Evolutionary conservation across 2,329 filamentous ascomycete species (phyloP), one percentile per base, ranked within the genome.

Genomic region (Bertia moriformis): DNA sequence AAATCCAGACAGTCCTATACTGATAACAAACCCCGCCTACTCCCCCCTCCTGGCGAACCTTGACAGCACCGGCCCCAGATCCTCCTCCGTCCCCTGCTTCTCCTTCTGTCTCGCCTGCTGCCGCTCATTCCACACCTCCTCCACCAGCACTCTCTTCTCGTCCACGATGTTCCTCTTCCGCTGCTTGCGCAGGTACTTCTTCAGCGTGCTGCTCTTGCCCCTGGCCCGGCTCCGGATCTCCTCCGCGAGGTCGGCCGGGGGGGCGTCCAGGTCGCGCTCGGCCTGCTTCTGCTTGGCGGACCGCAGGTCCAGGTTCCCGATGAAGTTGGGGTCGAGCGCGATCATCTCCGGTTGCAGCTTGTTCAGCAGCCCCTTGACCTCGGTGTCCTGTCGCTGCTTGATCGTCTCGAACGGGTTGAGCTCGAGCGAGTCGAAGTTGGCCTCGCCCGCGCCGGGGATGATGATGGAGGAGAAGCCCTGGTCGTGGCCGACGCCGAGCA

Each of bases 271-370:
- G 53, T 93, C 82, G 52, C 73, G 78, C 51, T 93, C 86, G 18
- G 76, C 77, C 51, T 77, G 71, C 38, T 80, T 71, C 63, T 91
- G 79, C 62, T 83, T 71, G 43, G 88, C 77, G 24, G 81, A 85
- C 38, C 83, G 73, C 41, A 87, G 66, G 55, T 98, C 88, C 20
- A 98, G 68, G 48, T 78, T 85, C 40, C 91, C 91, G 49, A 98
- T 76, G 54, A 87, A 93, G 58, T 91, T 83, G 48, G 91, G 89
- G 54, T 98, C 81, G 17, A 98, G 67, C 1, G 86, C 84, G 45
- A 98, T 98, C 86, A 96, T 98, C 54, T 94, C 89, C 3, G 91
- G 89, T 51, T 88, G 78, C 37, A 98, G 69, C 65, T 98, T 98
- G 68, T 93, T 93, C 49, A 98, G 74, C 46, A 98, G 69, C 12